These are phyloP conservation scores for Gamsiella multidivaricata DNA, from an alignment of 192 early-diverging fungal genomes.

Conservation along the genomic window DNA sequence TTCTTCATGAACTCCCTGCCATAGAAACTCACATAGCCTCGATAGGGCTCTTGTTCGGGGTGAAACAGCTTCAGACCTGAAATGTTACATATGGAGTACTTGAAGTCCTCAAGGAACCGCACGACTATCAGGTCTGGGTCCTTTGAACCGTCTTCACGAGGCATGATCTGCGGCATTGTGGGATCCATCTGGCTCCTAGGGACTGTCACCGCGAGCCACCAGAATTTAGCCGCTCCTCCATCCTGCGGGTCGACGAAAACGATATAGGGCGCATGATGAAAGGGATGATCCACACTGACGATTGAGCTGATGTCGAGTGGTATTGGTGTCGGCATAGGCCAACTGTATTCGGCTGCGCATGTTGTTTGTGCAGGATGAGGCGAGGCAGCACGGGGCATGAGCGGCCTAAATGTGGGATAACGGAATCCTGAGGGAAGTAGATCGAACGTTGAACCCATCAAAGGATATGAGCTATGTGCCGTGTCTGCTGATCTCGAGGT, in stretches of 20 bases:
- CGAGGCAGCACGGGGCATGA: too few species aligned
- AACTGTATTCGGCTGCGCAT: neutral
- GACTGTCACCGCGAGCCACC: slow-evolving; percentile 35
- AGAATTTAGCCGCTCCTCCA: neutral
- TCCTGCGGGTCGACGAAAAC: slow-evolving; percentile 36
- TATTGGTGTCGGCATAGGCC: too few species aligned
- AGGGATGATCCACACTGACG: slow-evolving; percentile 19
- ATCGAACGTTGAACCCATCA: too few species aligned
- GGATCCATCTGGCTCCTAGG: slow-evolving; percentile 20
- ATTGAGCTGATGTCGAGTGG: neutral
- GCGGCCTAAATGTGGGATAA: too few species aligned
- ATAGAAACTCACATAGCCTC: neutral
- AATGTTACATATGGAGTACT: slow-evolving; percentile 19
- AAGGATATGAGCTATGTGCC: too few species aligned
- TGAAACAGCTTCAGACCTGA: slow-evolving; percentile 22
- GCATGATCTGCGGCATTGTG: slow-evolving; percentile 8
- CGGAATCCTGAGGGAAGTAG: too few species aligned
- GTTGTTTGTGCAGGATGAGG: neutral
- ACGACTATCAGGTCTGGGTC: slow-evolving; percentile 23
- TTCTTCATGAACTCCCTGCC: slow-evolving; percentile 13
- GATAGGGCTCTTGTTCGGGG: slow-evolving; percentile 7
- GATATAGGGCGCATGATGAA: slow-evolving; percentile 26
- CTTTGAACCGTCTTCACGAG: neutral
- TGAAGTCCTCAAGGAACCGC: slow-evolving; percentile 24
- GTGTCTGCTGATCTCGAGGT: neutral